phyloP scores from a whole-genome alignment of 2,329 filamentous ascomycete species.

The Periconia sp. region DNA sequence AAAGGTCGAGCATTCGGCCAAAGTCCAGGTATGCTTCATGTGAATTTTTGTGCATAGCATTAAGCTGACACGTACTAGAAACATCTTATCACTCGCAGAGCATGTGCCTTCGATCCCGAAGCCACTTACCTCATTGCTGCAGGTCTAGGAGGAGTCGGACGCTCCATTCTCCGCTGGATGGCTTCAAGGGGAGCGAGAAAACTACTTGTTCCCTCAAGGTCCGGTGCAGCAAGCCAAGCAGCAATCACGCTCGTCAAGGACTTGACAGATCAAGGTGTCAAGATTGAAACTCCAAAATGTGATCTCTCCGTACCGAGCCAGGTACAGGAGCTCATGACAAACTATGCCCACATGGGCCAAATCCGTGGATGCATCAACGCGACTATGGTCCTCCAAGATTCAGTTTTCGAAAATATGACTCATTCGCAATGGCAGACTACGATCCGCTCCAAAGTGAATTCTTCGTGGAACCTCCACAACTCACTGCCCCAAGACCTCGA shows the following conservation, averaged over 20 bases:
- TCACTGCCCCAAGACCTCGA: constrained; percentile 15
- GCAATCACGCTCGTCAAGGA: constrained; percentile 8
- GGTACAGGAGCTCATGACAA: constrained; percentile 6
- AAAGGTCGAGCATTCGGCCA: not conserved
- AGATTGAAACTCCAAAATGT: constrained; percentile 15
- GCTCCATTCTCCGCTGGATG: constrained; percentile 6
- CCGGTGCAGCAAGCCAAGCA: not conserved
- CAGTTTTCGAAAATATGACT: constrained; percentile 22
- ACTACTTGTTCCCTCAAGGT: constrained; percentile 9
- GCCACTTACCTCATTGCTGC: constrained; percentile 10
- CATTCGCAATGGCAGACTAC: constrained; percentile 11
- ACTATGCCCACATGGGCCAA: constrained; percentile 15
- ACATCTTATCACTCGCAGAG: not conserved
- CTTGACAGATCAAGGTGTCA: constrained; percentile 9
- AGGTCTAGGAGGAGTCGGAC: constrained; percentile 11
- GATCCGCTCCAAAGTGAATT: constrained; percentile 32
- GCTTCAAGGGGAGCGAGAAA: constrained; percentile 1
- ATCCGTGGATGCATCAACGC: constrained; percentile 27
- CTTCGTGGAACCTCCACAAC: constrained; percentile 33
- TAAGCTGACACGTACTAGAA: not conserved
- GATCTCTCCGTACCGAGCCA: constrained; percentile 14
- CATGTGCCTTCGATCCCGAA: not conserved
- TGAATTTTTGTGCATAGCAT: not conserved
- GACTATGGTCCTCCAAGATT: constrained; percentile 22
- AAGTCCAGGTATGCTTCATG: not conserved